Evolutionary conservation across 805 yeast species (phyloP).

Genomic region (Isabelozyma pseudorhagii): DNA sequence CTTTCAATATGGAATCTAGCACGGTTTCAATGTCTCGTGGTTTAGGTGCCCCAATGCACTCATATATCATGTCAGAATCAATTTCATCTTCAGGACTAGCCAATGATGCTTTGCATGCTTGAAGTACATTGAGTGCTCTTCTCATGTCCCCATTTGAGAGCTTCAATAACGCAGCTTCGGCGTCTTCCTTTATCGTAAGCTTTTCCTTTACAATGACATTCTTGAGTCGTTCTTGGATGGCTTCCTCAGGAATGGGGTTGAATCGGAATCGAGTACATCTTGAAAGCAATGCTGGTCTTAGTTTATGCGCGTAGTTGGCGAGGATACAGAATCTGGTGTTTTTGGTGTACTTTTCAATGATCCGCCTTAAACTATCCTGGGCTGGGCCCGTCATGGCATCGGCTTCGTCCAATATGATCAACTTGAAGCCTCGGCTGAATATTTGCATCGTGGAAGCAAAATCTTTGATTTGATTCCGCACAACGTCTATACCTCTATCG

Average conservation of each 20-base stretch:
- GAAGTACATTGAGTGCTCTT: slow-evolving; percentile 86
- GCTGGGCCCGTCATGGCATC: slow-evolving; percentile 92
- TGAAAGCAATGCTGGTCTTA: slow-evolving; percentile 91
- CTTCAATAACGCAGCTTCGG: slow-evolving; percentile 60
- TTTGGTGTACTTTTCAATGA: slow-evolving; percentile 89
- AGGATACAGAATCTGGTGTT: slow-evolving; percentile 94
- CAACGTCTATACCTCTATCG: slow-evolving; percentile 97
- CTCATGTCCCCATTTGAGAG: slow-evolving; percentile 97
- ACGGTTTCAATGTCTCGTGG: slow-evolving; percentile 79
- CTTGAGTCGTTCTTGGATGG: slow-evolving; percentile 65
- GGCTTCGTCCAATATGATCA: slow-evolving; percentile 93
- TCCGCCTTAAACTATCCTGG: slow-evolving; percentile 76
- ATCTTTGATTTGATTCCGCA: slow-evolving; percentile 94
- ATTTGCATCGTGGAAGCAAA: slow-evolving; percentile 96
- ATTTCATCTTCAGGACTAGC: slow-evolving; percentile 46
- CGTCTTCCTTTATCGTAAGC: slow-evolving; percentile 55
- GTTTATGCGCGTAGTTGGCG: slow-evolving; percentile 93
- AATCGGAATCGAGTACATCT: slow-evolving; percentile 95
- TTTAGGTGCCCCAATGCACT: slow-evolving; percentile 93
- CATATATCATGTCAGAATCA: slow-evolving; percentile 75
- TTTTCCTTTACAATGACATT: slow-evolving; percentile 70
- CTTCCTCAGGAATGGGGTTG: slow-evolving; percentile 68
- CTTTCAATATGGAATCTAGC: slow-evolving; percentile 73
- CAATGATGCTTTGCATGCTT: slow-evolving; percentile 83
- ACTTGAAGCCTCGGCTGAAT: slow-evolving; percentile 78